Evolutionary conservation across 306 rosid genomes (phyloP).

Genomic region (Vachellia pachyceras): DNA sequence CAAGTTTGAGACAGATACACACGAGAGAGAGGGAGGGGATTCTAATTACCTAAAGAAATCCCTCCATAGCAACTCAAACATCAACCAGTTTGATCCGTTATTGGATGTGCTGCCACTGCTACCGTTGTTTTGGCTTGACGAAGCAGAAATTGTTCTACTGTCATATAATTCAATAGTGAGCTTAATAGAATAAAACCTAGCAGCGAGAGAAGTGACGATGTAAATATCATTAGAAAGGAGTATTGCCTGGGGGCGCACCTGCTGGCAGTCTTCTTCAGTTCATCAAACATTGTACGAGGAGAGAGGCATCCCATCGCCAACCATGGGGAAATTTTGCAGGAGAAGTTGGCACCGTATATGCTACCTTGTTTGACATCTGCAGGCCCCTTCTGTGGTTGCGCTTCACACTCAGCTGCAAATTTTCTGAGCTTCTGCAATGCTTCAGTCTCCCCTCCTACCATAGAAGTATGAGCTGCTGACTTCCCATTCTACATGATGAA

Average conservation of each 20-base stretch:
- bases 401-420: slow-evolving; percentile 85
- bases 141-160: slow-evolving; percentile 61
- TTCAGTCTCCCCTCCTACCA: slow-evolving; percentile 95
- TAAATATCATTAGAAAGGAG: slow-evolving; percentile 24
- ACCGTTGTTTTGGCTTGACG: slow-evolving; percentile 59
- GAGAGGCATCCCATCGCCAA: slow-evolving; percentile 95
- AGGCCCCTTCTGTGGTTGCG: slow-evolving; percentile 69
- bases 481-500: slow-evolving; percentile 68
- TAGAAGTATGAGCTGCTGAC: slow-evolving; percentile 58
- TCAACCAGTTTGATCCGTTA: slow-evolving; percentile 83
- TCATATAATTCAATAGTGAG: slow-evolving; percentile 37
- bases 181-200: slow-evolving; percentile 4
- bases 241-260: slow-evolving; percentile 52
- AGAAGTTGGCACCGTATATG: slow-evolving; percentile 92
- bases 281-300: slow-evolving; percentile 86
- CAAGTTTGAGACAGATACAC: background rate
- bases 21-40: background rate
- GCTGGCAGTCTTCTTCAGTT: slow-evolving; percentile 73
- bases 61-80: slow-evolving; percentile 98
- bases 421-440: slow-evolving; percentile 78
- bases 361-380: slow-evolving; percentile 65
- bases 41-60: slow-evolving; percentile 92
- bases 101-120: slow-evolving; percentile 57
- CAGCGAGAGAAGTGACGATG: background rate
- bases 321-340: slow-evolving; percentile 99